A percentile compares a stretch with the other conserved stretches of the same genome.
phyloP scores from a whole-genome alignment of 2,329 filamentous ascomycete genomes.

The Ophiocordyceps unilateralis region DNA sequence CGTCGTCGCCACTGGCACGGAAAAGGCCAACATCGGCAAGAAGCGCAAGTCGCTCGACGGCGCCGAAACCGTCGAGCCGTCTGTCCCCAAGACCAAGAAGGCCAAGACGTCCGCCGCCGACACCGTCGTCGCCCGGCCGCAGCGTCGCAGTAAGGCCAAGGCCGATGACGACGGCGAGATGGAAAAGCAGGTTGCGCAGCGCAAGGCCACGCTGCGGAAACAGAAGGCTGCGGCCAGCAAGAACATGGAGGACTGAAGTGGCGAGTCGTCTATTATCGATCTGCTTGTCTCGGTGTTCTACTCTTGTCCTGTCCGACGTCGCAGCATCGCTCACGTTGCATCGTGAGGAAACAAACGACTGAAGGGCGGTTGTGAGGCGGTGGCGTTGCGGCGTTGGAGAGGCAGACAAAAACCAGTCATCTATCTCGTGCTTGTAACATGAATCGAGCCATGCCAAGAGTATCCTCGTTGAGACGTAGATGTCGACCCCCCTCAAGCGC shows the following conservation, averaged over 20 bases:
- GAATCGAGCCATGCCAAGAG: too few relatives aligned
- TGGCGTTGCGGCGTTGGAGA: slow-evolving; percentile 17
- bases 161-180: slow-evolving; percentile 31
- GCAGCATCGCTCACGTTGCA: neutral
- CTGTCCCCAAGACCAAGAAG: slow-evolving; percentile 16
- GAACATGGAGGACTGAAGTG: slow-evolving; percentile 24
- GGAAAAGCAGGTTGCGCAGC: slow-evolving; percentile 41
- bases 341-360: neutral
- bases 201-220: slow-evolving; percentile 39
- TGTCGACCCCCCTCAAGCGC: too few relatives aligned
- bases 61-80: slow-evolving; percentile 27
- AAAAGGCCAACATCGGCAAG: slow-evolving; percentile 47
- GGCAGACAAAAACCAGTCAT: slow-evolving; percentile 1
- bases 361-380: slow-evolving; percentile 6
- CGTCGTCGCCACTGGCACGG: slow-evolving; percentile 26
- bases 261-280: neutral
- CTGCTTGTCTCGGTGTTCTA: neutral
- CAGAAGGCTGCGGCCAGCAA: slow-evolving; percentile 40
- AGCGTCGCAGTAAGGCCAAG: slow-evolving; percentile 7
- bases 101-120: slow-evolving; percentile 16
- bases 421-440: too few relatives aligned
- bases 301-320: neutral
- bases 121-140: neutral
- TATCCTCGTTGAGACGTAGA: too few relatives aligned
- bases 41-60: slow-evolving; percentile 36